phyloP scores from a whole-genome alignment of 2,329 filamentous ascomycete species.

The Zymoseptoria pseudotritici region DNA sequence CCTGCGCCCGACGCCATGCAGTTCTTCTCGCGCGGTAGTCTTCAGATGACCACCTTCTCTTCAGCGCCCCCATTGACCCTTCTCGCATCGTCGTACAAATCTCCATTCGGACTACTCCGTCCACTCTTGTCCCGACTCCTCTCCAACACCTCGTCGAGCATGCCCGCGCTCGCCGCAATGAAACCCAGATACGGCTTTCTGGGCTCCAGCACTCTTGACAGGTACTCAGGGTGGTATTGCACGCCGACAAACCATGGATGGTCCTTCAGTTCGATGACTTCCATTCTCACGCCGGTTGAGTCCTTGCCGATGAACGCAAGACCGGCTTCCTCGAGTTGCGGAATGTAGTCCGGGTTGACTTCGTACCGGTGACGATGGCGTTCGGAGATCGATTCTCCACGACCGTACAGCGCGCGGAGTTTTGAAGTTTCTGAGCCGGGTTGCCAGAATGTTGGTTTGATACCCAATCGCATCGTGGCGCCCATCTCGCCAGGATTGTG shows the following conservation, averaged over 20 bases:
- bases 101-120: constrained; percentile 11
- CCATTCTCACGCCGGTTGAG: constrained; percentile 69
- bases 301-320: constrained; percentile 75
- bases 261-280: constrained; percentile 72
- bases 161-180: constrained; percentile 67
- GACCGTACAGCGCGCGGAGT: constrained; percentile 66
- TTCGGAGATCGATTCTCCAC: constrained; percentile 48
- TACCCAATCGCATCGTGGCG: constrained; percentile 79
- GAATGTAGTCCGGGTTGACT: constrained; percentile 74
- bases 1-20: not conserved
- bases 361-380: constrained; percentile 86
- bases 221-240: constrained; percentile 85
- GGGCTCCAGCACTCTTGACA: constrained; percentile 65
- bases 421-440: constrained; percentile 68
- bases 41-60: not conserved
- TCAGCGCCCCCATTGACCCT: not conserved
- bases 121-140: constrained; percentile 15
- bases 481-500: constrained; percentile 68
- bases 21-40: too few species aligned
- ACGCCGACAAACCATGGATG: constrained; percentile 81
- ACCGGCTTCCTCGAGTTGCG: constrained; percentile 59
- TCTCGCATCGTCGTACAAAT: constrained; percentile 3
- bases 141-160: constrained; percentile 46
- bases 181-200: constrained; percentile 76
- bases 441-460: constrained; percentile 69